These are phyloP conservation scores for Casuarina equisetifolia DNA, from an alignment of 306 rosid species.

Conservation along the genomic window DNA sequence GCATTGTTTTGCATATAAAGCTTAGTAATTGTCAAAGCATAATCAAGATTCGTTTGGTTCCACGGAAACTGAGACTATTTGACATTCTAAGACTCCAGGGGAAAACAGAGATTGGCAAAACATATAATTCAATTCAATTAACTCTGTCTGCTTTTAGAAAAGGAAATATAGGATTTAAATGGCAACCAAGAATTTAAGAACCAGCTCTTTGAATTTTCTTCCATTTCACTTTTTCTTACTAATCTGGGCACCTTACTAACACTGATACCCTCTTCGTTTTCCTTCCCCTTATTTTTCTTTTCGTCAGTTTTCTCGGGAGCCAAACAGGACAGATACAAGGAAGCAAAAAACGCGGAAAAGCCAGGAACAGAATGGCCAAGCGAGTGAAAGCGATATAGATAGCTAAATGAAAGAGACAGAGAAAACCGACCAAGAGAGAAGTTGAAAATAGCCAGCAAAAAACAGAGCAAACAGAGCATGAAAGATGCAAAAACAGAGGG, in stretches of 20 bases:
- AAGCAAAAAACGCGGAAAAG: neutral
- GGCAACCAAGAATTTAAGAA: neutral
- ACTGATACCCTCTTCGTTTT: neutral
- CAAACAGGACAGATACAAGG: constrained; percentile 7
- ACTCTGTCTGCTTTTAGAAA: neutral
- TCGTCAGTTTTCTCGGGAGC: constrained; percentile 8
- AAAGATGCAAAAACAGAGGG: neutral
- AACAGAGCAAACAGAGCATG: neutral
- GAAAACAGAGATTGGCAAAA: neutral
- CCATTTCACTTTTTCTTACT: neutral
- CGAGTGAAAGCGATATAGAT: neutral
- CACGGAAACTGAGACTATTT: neutral
- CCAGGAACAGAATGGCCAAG: neutral
- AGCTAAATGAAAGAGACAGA: neutral
- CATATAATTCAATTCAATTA: neutral
- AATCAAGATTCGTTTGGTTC: neutral
- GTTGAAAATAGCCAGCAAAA: constrained; percentile 11
- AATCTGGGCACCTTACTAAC: neutral
- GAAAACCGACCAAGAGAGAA: neutral
- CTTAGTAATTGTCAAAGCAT: neutral
- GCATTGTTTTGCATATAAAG: neutral
- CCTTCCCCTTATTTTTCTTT: neutral
- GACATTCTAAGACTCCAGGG: neutral
- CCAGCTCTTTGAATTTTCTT: neutral
- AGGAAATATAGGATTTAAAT: neutral